phyloP scores from a whole-genome alignment of 2,329 filamentous ascomycete species.

The Periconia sp. region DNA sequence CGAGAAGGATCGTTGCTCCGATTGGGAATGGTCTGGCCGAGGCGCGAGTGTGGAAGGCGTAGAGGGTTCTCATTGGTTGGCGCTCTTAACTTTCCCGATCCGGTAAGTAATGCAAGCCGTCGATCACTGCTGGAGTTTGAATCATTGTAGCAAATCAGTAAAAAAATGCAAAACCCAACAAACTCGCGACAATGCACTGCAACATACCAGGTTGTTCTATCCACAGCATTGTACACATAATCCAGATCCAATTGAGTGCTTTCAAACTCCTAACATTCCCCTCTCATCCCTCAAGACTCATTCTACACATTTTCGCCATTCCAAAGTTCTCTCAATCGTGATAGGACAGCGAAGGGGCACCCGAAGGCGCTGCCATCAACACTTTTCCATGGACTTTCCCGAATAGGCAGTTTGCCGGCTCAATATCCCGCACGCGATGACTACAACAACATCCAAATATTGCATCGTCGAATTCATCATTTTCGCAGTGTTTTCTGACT shows the following conservation, averaged over 20 bases:
- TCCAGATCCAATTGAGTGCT: too few relatives aligned
- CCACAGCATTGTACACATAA: too few relatives aligned
- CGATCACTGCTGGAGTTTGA: not conserved
- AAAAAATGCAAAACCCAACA: not conserved
- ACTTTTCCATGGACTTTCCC: not conserved
- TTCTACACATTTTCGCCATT: too few relatives aligned
- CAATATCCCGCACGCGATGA: not conserved
- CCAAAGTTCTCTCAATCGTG: too few relatives aligned
- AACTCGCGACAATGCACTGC: not conserved
- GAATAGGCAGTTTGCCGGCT: not conserved
- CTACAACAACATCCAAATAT: too few relatives aligned
- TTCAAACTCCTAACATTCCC: too few relatives aligned
- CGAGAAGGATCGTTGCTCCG: slow-evolving; percentile 26
- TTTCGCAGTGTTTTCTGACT: too few relatives aligned
- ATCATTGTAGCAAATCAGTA: not conserved
- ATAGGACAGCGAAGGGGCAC: too few relatives aligned
- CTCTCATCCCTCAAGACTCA: too few relatives aligned
- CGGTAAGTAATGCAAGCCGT: not conserved
- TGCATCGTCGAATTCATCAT: too few relatives aligned
- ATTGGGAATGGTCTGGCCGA: not conserved
- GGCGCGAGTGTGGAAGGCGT: too few relatives aligned
- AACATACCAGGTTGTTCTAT: not conserved
- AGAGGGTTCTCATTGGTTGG: not conserved
- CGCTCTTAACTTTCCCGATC: not conserved
- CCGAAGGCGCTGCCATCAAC: not conserved